Conservation (phyloP, 2,329 filamentous ascomycete genomes). For the Diplocarpon mali region DNA sequence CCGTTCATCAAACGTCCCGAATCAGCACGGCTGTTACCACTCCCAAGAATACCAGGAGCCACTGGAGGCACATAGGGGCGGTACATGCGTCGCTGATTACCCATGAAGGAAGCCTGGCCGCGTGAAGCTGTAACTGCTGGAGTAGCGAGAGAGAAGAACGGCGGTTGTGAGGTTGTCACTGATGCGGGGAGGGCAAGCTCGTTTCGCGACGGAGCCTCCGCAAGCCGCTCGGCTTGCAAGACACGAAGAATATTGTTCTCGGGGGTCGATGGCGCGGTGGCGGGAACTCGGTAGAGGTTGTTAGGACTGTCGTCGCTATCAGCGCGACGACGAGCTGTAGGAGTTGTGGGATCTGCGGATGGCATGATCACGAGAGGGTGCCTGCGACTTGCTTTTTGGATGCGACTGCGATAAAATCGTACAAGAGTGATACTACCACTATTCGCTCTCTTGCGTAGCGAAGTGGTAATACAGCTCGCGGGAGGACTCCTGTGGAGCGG, state of each 20-base stretch:
- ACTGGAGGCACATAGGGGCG: too few relatives aligned
- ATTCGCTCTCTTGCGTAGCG: too few relatives aligned
- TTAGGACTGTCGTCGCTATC: background rate
- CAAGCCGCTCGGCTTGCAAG: background rate
- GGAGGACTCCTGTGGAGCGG: too few relatives aligned
- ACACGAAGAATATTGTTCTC: background rate
- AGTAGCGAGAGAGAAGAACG: background rate
- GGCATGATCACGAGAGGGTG: background rate
- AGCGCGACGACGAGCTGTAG: background rate
- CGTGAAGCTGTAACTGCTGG: background rate
- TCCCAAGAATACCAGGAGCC: too few relatives aligned
- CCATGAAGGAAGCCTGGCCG: background rate
- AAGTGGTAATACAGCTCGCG: too few relatives aligned
- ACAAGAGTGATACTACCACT: too few relatives aligned
- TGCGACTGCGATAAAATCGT: too few relatives aligned
- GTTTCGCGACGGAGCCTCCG: background rate
- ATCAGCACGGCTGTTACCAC: too few relatives aligned
- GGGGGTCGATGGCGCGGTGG: background rate
- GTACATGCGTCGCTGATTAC: background rate
- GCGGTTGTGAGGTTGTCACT: background rate
- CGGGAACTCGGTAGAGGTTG: background rate
- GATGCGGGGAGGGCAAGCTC: background rate
- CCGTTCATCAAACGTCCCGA: too few relatives aligned
- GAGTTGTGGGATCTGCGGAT: background rate
- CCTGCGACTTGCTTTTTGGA: too few relatives aligned